Conservation (phyloP, 148 eudicot genomes). For the Tetragonia tetragonoides region DNA sequence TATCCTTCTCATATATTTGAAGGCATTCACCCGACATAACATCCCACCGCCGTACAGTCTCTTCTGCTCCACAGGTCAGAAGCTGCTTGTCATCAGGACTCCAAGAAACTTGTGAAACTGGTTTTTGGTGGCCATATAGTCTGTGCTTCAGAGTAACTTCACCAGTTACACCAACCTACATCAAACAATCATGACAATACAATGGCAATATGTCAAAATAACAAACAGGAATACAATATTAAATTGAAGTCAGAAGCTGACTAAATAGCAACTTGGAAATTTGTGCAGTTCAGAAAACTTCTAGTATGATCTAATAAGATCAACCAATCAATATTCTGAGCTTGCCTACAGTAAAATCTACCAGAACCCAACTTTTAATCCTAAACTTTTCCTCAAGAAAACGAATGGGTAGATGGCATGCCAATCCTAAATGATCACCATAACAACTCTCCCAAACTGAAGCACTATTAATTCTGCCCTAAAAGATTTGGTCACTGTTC, state of each 20-base stretch:
- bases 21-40: slow-evolving; percentile 70
- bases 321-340: no score
- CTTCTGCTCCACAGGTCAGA: slow-evolving; percentile 81
- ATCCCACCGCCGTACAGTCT: slow-evolving; percentile 71
- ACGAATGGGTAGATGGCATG: no score
- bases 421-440: no score
- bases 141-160: slow-evolving; percentile 45
- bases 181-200: background rate
- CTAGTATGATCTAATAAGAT: no score
- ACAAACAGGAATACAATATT: background rate
- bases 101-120: slow-evolving; percentile 64
- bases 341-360: no score
- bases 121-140: slow-evolving; percentile 66
- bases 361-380: no score
- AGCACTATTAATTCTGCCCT: no score
- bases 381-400: no score
- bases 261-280: background rate
- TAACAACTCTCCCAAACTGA: no score
- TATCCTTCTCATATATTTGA: slow-evolving; percentile 57
- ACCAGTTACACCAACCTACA: slow-evolving; percentile 48
- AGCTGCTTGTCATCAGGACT: slow-evolving; percentile 71
- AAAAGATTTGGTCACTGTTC: no score
- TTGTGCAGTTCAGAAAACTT: no score
- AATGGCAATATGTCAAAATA: background rate
- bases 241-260: background rate